These are phyloP conservation scores for Plasmodium falciparum DNA, from an alignment of 169 alveolate species.

Conservation along the genomic window DNA sequence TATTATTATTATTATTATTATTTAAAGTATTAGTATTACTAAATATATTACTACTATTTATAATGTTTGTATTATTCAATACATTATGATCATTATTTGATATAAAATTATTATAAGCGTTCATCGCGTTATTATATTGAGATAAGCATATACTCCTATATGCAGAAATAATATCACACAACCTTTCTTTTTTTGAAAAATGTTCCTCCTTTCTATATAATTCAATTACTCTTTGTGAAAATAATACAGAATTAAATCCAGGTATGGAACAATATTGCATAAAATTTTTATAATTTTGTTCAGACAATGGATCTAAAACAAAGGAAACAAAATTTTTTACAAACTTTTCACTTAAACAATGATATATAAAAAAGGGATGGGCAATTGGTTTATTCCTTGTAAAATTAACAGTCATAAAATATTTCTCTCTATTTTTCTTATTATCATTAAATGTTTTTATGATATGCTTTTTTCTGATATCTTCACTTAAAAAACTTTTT, in stretches of 20 bases:
- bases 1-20: no score
- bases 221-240: constrained; percentile 35
- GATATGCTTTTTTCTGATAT: constrained; percentile 10
- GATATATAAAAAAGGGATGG: constrained; percentile 70
- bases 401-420: constrained; percentile 54
- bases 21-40: neutral
- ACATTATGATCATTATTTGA: neutral
- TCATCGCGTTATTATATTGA: neutral
- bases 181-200: constrained; percentile 38
- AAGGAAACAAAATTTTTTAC: constrained; percentile 51
- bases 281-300: constrained; percentile 56
- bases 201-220: constrained; percentile 53
- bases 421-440: constrained; percentile 40
- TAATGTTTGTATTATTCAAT: neutral
- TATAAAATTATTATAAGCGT: no score
- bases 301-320: constrained; percentile 59
- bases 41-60: neutral
- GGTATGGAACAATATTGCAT: constrained; percentile 72
- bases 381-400: constrained; percentile 73
- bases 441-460: constrained; percentile 45
- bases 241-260: constrained; percentile 59
- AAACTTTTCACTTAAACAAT: constrained; percentile 54
- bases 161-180: constrained; percentile 58
- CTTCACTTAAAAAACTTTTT: constrained; percentile 37
- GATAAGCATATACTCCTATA: constrained; percentile 34